Conservation (phyloP, 257 asterid genomes). For the Nicotiana noctiflora region DNA sequence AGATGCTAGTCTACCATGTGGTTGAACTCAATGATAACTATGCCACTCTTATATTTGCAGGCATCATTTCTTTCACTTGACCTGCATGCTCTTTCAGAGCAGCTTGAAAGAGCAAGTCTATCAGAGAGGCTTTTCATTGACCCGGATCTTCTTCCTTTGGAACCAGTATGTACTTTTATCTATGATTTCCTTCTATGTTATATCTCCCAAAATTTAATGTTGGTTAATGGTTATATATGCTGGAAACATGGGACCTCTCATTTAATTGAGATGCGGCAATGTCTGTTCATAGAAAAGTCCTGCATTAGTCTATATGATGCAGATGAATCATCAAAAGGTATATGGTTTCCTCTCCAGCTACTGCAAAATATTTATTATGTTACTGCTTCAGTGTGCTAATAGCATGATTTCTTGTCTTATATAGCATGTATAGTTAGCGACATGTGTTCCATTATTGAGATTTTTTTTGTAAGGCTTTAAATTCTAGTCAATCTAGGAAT, state of each 20-base stretch:
- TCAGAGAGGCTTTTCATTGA: slow-evolving; percentile 69
- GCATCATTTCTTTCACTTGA: slow-evolving; percentile 75
- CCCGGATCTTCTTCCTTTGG: slow-evolving; percentile 53
- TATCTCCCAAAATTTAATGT: neutral
- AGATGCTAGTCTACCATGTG: neutral
- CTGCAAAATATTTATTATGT: neutral
- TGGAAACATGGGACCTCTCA: neutral
- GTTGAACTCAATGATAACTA: neutral
- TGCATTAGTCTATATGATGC: neutral
- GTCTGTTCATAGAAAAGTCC: neutral
- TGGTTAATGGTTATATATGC: neutral
- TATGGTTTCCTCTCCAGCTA: neutral
- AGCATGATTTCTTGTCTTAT: neutral
- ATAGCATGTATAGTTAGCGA: neutral
- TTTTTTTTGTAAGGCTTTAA: neutral
- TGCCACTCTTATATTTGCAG: slow-evolving; percentile 37
- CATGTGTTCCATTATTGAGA: neutral
- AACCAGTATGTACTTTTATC: slow-evolving; percentile 38
- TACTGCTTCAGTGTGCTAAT: neutral
- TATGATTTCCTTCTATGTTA: neutral
- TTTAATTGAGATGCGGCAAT: neutral
- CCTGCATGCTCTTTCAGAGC: slow-evolving; percentile 59
- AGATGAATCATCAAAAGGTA: neutral
- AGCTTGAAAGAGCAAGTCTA: slow-evolving; percentile 62
- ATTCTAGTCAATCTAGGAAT: neutral